A percentile compares a stretch with the other conserved stretches of the same genome.
Conservation (phyloP, 306 rosid genomes). For the Mucuna pruriens region DNA sequence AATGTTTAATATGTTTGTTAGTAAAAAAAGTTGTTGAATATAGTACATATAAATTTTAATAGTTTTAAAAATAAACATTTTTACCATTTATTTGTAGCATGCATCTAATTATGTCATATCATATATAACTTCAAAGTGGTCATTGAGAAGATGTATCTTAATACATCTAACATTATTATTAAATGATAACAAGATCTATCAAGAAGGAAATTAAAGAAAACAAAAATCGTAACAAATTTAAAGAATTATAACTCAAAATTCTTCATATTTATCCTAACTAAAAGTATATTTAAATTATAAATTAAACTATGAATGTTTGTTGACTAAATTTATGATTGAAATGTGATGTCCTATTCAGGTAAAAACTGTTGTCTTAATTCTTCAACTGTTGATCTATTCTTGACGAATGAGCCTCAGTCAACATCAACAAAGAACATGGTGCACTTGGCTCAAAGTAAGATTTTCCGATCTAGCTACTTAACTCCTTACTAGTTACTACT, state of each 20-base stretch:
- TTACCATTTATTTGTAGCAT: neutral
- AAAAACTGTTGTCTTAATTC: slow-evolving; percentile 84
- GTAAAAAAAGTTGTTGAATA: no score
- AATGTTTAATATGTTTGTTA: neutral
- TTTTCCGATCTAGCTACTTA: neutral
- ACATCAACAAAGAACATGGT: slow-evolving; percentile 85
- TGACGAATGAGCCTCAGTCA: slow-evolving; percentile 75
- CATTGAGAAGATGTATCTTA: no score
- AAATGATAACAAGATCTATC: neutral
- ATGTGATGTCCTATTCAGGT: slow-evolving; percentile 52
- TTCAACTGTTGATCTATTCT: slow-evolving; percentile 68
- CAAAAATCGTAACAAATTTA: neutral
- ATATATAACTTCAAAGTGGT: neutral
- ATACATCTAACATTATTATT: neutral
- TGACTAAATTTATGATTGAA: neutral
- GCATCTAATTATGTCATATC: neutral
- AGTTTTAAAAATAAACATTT: neutral
- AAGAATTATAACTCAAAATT: neutral
- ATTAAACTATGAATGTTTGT: neutral
- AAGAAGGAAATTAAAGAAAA: neutral
- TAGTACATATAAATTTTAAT: neutral
- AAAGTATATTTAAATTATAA: neutral
- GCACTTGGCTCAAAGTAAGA: slow-evolving; percentile 87
- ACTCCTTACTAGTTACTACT: neutral
- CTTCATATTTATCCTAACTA: neutral